A percentile compares a stretch with the other conserved stretches of the same genome.
Evolutionary conservation across 306 rosid species (phyloP).

Genomic region (Acmispon strigosus): DNA sequence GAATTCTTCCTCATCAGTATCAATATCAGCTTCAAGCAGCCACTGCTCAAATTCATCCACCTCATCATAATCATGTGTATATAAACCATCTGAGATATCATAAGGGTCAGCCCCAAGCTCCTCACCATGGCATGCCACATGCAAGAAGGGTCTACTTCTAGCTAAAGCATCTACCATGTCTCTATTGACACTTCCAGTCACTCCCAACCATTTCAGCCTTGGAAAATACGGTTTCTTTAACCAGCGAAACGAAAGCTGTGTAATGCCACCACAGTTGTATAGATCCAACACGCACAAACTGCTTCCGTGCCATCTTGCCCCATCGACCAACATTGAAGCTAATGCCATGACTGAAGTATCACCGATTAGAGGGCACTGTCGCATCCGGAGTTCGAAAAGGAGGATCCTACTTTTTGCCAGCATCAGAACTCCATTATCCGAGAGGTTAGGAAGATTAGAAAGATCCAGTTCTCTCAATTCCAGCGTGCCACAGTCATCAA

Average conservation of each 20-base stretch:
- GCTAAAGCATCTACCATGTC: conserved; percentile 85
- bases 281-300: conserved; percentile 72
- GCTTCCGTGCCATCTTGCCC: conserved; percentile 67
- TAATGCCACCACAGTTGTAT: conserved; percentile 83
- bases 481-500: conserved; percentile 47
- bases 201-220: conserved; percentile 88
- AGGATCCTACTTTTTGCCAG: conserved; percentile 65
- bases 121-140: conserved; percentile 75
- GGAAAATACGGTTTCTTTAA: conserved; percentile 93
- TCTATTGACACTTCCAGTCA: conserved; percentile 69
- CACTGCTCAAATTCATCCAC: conserved; percentile 80
- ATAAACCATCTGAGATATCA: conserved; percentile 44
- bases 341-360: conserved; percentile 81
- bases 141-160: conserved; percentile 75
- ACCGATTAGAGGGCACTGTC: conserved; percentile 78
- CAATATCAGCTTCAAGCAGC: conserved; percentile 64
- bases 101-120: conserved; percentile 71
- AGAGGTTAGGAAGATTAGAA: conserved; percentile 80
- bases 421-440: conserved; percentile 59
- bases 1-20: conserved; percentile 59
- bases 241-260: conserved; percentile 72
- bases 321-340: conserved; percentile 83
- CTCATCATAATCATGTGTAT: conserved; percentile 61
- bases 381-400: conserved; percentile 62
- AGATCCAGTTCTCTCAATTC: conserved; percentile 77